Evolutionary conservation across 495 filamentous ascomycete genomes (phyloP).

Genomic region (Podospora fimiseda): DNA sequence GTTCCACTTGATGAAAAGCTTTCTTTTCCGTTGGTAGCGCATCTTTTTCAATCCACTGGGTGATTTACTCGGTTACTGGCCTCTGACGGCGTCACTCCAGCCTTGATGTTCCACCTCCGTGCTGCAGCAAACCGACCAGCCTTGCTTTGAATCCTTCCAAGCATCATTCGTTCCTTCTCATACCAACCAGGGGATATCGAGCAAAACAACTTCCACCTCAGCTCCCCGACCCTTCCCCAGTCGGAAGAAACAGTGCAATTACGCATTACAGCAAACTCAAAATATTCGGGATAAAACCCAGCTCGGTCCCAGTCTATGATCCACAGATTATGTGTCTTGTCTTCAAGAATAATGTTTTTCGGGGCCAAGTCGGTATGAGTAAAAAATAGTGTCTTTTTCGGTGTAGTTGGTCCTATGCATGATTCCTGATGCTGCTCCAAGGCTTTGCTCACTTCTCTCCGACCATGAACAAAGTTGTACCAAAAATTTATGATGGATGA

Average conservation of each 20-base stretch:
- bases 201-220: neutral
- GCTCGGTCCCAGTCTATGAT: conserved; percentile 1
- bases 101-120: conserved; percentile 1
- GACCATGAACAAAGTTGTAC: neutral
- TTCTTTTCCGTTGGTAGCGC: too few species aligned
- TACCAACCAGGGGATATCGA: neutral
- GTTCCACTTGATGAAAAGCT: too few species aligned
- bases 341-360: conserved; percentile 3
- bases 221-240: neutral
- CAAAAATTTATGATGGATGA: conserved; percentile 4
- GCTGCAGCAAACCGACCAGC: neutral
- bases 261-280: conserved; percentile 4
- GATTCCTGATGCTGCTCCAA: neutral
- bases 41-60: too few species aligned
- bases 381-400: neutral
- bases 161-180: neutral
- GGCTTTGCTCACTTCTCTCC: neutral
- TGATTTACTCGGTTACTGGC: too few species aligned
- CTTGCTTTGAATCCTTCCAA: neutral
- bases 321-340: neutral
- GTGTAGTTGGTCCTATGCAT: neutral
- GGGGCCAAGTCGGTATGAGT: conserved; percentile 2
- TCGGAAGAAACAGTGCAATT: neutral
- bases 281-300: conserved; percentile 2
- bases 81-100: neutral